phyloP scores from a whole-genome alignment of 208 protist genomes.

The Acanthamoeba rhysodes region DNA sequence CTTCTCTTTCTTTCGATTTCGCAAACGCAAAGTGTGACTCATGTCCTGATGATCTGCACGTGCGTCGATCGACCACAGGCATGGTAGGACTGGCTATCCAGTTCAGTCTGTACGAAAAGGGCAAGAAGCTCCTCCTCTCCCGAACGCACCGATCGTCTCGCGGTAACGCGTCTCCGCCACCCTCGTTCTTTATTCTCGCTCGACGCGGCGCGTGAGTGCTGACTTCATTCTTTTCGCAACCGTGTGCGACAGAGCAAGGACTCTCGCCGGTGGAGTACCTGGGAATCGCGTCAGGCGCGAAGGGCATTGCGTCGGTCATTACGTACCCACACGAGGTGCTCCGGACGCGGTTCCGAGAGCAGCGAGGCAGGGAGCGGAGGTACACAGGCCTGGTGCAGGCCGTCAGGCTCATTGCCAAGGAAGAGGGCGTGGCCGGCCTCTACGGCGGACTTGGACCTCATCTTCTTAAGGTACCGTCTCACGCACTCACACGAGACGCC shows the following conservation, averaged over 20 bases:
- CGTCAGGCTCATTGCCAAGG: constrained; percentile 50
- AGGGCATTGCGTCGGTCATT: constrained; percentile 81
- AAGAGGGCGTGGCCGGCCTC: constrained; percentile 47
- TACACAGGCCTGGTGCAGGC: constrained; percentile 75
- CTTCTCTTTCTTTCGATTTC: too few species aligned
- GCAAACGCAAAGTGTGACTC: too few species aligned
- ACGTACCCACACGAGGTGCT: constrained; percentile 90
- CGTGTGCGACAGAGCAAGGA: background rate
- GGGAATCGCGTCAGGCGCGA: constrained; percentile 66
- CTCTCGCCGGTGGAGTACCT: constrained; percentile 44
- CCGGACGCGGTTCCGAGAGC: constrained; percentile 86
- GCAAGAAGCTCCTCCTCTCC: background rate
- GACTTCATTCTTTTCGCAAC: too few species aligned
- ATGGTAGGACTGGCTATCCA: constrained; percentile 68
- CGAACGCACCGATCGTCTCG: background rate
- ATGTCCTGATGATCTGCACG: too few species aligned
- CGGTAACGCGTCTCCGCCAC: background rate
- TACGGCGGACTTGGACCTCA: constrained; percentile 57
- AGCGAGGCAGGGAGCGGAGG: constrained; percentile 12
- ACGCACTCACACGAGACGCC: background rate
- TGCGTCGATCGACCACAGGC: background rate
- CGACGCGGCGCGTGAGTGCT: too few species aligned
- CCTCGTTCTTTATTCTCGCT: too few species aligned
- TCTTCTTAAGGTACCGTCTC: background rate
- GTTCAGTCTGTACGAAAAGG: constrained; percentile 71